Base-by-base conservation (phyloP, 176 grass and related monocot genomes). In the Zoysia pacifica region DNA sequence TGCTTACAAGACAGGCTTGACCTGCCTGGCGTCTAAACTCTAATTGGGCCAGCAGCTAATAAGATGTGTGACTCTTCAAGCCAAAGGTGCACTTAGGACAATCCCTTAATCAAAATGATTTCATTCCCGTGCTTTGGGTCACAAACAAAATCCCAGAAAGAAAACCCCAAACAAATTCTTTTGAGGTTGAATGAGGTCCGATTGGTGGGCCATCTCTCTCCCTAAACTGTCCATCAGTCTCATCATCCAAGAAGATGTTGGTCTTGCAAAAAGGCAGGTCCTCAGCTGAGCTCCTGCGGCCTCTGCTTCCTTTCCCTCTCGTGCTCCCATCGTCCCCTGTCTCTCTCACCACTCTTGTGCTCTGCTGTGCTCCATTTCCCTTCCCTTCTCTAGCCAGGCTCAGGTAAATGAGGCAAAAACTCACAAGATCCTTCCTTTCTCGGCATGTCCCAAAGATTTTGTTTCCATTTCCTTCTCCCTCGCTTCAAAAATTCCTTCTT, bases 341-440 rank as follows among this genome's bases (percentile, higher is more conserved):
- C 47, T 43, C 62, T 67, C 78, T 62, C 62, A 6, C 37, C 71
- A 51, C 70, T 67, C 77, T 74, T 68, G 28, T 52, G n/a, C 15
- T 85, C 87, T 70, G 16, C 37, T 56, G 73, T 59, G 20, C 19
- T 39, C 16, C 36, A 14, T 36, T 69, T 48, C 4, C 15, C 14
- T 39, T 20, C 19, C 58, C 58, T 4, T 61, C 7, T 18, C 14
- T 55, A 55, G 53, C 15, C 4, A 55, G 18, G 48, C 76, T 35
- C 48, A 67, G 76, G 63, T 67, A 65, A 52, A 49, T 66, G 68
- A 38, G 48, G 54, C 64, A 73, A 61, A 62, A 73, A 44, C 3
- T 89, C 59, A 35, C 65, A 81, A 76, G 87, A 85, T 89, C 69
- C 63, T n/a, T 44, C 82, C 77, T 77, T 85, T 85, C 67, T 73